phyloP scores from a whole-genome alignment of 2,329 filamentous ascomycete genomes.

The Chaetomiaceae sp. region DNA sequence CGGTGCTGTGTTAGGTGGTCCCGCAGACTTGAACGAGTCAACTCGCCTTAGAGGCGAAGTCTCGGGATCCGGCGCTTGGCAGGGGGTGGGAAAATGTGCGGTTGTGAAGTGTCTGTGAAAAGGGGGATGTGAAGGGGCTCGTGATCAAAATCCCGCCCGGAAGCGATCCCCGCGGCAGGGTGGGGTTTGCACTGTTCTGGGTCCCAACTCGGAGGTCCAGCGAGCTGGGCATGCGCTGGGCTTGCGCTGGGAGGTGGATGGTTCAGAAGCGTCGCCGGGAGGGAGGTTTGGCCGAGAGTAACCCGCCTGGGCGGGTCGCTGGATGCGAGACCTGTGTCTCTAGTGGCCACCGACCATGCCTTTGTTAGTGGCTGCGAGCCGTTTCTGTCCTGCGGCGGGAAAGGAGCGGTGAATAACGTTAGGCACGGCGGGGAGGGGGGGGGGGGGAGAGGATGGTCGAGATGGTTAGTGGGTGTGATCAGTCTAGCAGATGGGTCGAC shows the following conservation, averaged over 20 bases:
- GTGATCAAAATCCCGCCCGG: constrained; percentile 16
- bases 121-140: constrained; percentile 10
- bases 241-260: too few relatives aligned
- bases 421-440: neutral
- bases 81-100: neutral
- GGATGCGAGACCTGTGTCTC: constrained; percentile 8
- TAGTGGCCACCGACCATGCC: constrained; percentile 3
- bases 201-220: too few relatives aligned
- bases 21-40: neutral
- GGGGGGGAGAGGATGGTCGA: neutral
- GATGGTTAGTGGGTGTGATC: constrained; percentile 7
- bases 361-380: neutral
- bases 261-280: constrained; percentile 9
- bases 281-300: constrained; percentile 16
- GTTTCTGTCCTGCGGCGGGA: constrained; percentile 12
- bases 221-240: too few relatives aligned
- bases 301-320: constrained; percentile 12
- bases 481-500: constrained; percentile 3
- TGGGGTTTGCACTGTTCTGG: too few relatives aligned
- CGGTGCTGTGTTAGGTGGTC: neutral
- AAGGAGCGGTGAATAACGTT: constrained; percentile 24
- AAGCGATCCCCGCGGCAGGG: constrained; percentile 21
- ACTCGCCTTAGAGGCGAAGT: neutral
- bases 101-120: too few relatives aligned
- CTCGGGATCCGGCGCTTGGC: constrained; percentile 3